Evolutionary conservation across 352 stramenopile species (phyloP).

Genomic region (Phytophthora melonis): DNA sequence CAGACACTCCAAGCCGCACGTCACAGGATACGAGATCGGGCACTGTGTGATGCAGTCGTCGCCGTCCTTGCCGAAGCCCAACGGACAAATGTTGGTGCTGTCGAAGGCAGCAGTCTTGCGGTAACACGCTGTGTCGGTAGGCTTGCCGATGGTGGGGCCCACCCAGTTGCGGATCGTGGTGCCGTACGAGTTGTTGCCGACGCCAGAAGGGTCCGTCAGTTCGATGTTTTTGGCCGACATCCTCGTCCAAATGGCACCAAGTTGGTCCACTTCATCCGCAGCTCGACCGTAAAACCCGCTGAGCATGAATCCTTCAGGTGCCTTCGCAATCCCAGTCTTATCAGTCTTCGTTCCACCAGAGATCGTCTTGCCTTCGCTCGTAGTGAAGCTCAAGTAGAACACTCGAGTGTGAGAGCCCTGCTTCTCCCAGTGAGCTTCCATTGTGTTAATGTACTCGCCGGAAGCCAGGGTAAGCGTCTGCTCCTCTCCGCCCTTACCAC

Average conservation of each 20-base stretch:
- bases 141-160: slow-evolving; percentile 14
- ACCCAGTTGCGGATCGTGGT: slow-evolving; percentile 29
- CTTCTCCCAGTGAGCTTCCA: no score
- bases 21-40: slow-evolving; percentile 56
- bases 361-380: no score
- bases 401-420: no score
- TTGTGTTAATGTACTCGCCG: no score
- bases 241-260: neutral
- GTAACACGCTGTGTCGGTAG: slow-evolving; percentile 27
- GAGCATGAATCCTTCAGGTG: neutral
- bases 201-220: neutral
- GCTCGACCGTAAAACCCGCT: neutral
- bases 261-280: neutral
- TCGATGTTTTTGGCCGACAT: neutral
- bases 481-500: no score
- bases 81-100: slow-evolving; percentile 4
- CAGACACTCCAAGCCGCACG: slow-evolving; percentile 57
- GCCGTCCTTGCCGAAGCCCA: slow-evolving; percentile 21
- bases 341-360: no score
- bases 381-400: no score
- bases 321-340: neutral
- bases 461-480: no score
- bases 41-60: slow-evolving; percentile 35
- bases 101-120: slow-evolving; percentile 14
- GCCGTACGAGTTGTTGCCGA: neutral